Evolutionary conservation across 2,329 filamentous ascomycete species (phyloP), one percentile per base, ranked within the genome.

Genomic region (Dothiorella sarmentorum): DNA sequence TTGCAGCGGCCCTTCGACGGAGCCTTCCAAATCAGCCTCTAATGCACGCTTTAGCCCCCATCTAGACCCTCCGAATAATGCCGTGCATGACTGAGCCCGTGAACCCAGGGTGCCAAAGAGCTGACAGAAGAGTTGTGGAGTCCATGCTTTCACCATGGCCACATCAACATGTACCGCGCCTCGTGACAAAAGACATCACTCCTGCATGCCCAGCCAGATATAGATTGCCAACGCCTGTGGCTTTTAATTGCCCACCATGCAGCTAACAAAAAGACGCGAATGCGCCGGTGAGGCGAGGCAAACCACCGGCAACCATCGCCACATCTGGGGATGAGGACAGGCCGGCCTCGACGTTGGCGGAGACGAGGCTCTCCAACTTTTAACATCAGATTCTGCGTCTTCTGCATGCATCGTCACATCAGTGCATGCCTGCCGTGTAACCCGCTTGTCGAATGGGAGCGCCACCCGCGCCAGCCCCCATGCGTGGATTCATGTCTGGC

Each of bases 281-380:
- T 43, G 22, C 40, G 22, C 40, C 20, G 40, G 17, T 15, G 40
- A 43, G 40, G 20, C 11, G 40, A 20, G 45, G n/a, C 11, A 37
- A 17, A 10, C 49, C 49, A 53, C 27, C 49, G n/a, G 49, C 35
- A 24, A 20, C 15, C 33, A 53, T 53, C 33, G 49, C 49, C 49
- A 26, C 47, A 52, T 53, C 49, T 40, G 49, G 49, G 49, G 49
- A 29, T 37, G 47, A 22, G 24, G 33, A 20, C 20, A 15, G 24
- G 18, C 11, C 24, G 24, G 7, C 42, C 42, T 22, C 13, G 42
- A 45, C 40, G 40, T 26, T 4, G 29, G 45, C 27, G 44, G 33
- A 20, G 17, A 29, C 35, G 49, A 38, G 35, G n/a, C 49, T 38
- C 35, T 40, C 49, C 9, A 42, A n/a, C n/a, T n/a, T 20, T 53